Conservation (phyloP, 139 green algal species). For the Nannochloris sp. region DNA sequence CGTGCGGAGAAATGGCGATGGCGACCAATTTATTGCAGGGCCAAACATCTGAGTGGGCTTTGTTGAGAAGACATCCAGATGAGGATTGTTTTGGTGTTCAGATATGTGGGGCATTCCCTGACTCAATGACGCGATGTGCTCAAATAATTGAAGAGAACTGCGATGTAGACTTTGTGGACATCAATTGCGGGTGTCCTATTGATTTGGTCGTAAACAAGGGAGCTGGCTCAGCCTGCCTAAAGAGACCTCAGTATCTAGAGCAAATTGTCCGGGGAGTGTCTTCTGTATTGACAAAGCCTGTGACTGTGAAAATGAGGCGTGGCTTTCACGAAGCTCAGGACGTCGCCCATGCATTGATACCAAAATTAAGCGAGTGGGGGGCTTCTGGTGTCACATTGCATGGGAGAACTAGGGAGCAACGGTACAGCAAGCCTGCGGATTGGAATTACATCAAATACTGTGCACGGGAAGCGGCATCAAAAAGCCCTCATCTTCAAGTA, state of each 20-base stretch:
- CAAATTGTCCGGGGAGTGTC: conserved; percentile 50
- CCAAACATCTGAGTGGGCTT: conserved; percentile 87
- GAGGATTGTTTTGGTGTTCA: conserved; percentile 96
- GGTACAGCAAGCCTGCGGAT: conserved; percentile 68
- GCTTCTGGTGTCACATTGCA: conserved; percentile 82
- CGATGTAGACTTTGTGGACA: conserved; percentile 84
- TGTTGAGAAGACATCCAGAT: conserved; percentile 81
- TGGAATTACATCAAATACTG: conserved; percentile 65
- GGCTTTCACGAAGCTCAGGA: conserved; percentile 59
- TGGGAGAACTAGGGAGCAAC: conserved; percentile 85
- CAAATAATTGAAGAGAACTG: conserved; percentile 68
- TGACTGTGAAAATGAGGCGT: conserved; percentile 52
- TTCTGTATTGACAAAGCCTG: conserved; percentile 33
- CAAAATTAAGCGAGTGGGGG: conserved; percentile 58
- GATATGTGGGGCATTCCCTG: conserved; percentile 78
- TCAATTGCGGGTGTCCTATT: conserved; percentile 93
- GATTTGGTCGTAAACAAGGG: conserved; percentile 54
- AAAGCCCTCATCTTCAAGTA: conserved; percentile 43
- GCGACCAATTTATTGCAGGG: conserved; percentile 87
- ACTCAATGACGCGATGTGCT: conserved; percentile 58
- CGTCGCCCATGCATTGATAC: conserved; percentile 69
- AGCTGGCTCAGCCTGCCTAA: conserved; percentile 75
- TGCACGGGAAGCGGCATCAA: conserved; percentile 6
- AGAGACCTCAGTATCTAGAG: conserved; percentile 55
- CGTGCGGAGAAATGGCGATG: conserved; percentile 92